A percentile compares a stretch with the other conserved stretches of the same genome.
Conservation (phyloP, 768 basidiomycete species). For the Austroboletus eburneus region DNA sequence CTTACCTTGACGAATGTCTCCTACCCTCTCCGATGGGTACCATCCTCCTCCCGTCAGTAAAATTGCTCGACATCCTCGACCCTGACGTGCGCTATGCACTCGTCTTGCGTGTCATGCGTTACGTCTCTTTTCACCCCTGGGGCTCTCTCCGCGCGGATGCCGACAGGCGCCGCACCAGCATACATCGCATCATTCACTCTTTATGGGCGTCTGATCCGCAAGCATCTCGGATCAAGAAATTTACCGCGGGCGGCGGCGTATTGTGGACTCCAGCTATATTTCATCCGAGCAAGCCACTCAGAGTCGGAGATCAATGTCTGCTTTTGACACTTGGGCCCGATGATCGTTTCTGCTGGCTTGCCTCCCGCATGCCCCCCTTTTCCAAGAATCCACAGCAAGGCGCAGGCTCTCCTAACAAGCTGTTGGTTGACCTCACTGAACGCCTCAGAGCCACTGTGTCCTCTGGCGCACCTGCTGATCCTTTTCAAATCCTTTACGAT, state of each 20-base stretch:
- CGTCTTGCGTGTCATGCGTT: constrained; percentile 58
- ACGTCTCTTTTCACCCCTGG: constrained; percentile 73
- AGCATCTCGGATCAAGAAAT: constrained; percentile 26
- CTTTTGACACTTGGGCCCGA: constrained; percentile 7
- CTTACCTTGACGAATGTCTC: constrained; percentile 33
- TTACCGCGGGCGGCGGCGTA: constrained; percentile 59
- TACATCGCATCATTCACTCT: constrained; percentile 44
- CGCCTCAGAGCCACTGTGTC: constrained; percentile 13
- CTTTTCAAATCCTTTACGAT: constrained; percentile 53
- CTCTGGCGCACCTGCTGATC: constrained; percentile 5
- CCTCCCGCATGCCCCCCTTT: constrained; percentile 51
- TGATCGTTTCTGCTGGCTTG: constrained; percentile 54
- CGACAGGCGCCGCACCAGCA: constrained; percentile 43
- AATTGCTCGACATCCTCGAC: constrained; percentile 33
- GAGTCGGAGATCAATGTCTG: constrained; percentile 16
- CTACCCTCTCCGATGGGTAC: constrained; percentile 48
- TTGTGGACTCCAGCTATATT: constrained; percentile 56
- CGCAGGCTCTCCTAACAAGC: constrained; percentile 19
- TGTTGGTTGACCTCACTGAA: constrained; percentile 44
- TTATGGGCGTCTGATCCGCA: constrained; percentile 43
- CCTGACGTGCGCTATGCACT: constrained; percentile 37
- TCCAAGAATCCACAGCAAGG: constrained; percentile 29
- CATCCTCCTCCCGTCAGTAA: constrained; percentile 40
- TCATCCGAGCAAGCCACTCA: constrained; percentile 16
- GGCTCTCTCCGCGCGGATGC: constrained; percentile 63